phyloP scores from a whole-genome alignment of 2,329 filamentous ascomycete genomes.

The Periconia sp. region DNA sequence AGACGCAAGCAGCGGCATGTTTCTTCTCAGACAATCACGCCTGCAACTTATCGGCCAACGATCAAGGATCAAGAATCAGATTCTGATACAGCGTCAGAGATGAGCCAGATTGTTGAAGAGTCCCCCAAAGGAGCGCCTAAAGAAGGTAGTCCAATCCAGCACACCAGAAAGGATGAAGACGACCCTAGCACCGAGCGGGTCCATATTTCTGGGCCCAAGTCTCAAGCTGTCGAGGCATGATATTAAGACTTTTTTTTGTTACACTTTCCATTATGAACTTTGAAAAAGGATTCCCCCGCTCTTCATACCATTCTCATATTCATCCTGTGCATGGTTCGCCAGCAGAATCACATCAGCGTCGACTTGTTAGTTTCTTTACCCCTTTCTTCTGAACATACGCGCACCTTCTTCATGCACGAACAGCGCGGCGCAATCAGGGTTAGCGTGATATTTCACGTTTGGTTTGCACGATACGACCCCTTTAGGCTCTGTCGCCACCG shows the following conservation, averaged over 20 bases:
- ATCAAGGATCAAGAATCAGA: slow-evolving; percentile 28
- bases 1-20: slow-evolving; percentile 41
- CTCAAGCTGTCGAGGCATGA: slow-evolving; percentile 24
- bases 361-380: not conserved
- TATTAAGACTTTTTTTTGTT: slow-evolving; percentile 8
- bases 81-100: slow-evolving; percentile 32
- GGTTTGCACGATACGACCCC: too few species aligned
- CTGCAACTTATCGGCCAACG: slow-evolving; percentile 33
- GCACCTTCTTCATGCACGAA: not conserved
- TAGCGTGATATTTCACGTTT: too few species aligned
- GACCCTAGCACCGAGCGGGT: slow-evolving; percentile 17
- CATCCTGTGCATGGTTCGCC: too few species aligned
- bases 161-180: slow-evolving; percentile 19
- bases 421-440: slow-evolving; percentile 6
- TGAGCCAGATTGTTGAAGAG: slow-evolving; percentile 44
- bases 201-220: slow-evolving; percentile 12
- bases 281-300: slow-evolving; percentile 15
- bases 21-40: slow-evolving; percentile 44
- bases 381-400: slow-evolving; percentile 1
- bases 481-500: too few species aligned
- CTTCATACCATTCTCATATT: not conserved
- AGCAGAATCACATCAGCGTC: not conserved
- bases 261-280: slow-evolving; percentile 18
- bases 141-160: slow-evolving; percentile 13
- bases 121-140: slow-evolving; percentile 26